Evolutionary conservation across 257 asterid genomes (phyloP).

Genomic region (Gentiana dahurica): DNA sequence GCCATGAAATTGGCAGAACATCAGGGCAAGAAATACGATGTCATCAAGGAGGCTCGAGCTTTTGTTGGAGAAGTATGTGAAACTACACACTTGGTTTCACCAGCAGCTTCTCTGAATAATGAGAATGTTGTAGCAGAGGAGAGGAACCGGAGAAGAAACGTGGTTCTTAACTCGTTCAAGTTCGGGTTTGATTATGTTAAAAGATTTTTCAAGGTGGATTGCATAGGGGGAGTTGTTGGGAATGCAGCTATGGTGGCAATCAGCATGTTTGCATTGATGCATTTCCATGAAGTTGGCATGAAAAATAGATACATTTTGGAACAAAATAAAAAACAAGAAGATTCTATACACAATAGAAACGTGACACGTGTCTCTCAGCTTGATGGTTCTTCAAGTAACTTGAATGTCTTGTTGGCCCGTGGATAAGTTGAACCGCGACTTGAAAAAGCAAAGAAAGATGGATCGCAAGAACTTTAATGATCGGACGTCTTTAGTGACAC

Average conservation of each 20-base stretch:
- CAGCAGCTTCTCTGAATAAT: constrained; percentile 27
- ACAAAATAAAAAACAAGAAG: constrained; percentile 22
- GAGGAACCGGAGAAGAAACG: constrained; percentile 29
- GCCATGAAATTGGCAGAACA: constrained; percentile 97
- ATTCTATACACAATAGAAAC: constrained; percentile 24
- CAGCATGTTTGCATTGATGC: constrained; percentile 78
- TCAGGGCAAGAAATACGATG: constrained; percentile 81
- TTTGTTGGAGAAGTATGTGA: constrained; percentile 74
- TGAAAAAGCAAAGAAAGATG: too few species aligned
- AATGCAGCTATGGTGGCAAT: constrained; percentile 85
- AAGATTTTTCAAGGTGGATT: constrained; percentile 60
- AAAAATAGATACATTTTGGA: constrained; percentile 37
- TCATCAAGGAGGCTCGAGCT: constrained; percentile 88
- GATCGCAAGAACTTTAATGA: too few species aligned
- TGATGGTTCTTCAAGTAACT: constrained; percentile 26
- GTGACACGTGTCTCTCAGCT: constrained; percentile 27
- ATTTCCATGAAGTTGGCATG: constrained; percentile 44
- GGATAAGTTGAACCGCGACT: constrained; percentile 29
- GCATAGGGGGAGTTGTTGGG: constrained; percentile 65
- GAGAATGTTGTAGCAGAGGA: constrained; percentile 19
- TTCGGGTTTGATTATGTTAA: constrained; percentile 46
- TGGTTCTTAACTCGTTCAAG: constrained; percentile 31
- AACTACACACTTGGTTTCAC: constrained; percentile 45
- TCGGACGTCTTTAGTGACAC: too few species aligned
- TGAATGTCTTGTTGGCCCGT: constrained; percentile 78